A percentile compares a stretch with the other conserved stretches of the same genome.
Conservation (phyloP, 805 yeast genomes). For the Blastobotrys attinorum region DNA sequence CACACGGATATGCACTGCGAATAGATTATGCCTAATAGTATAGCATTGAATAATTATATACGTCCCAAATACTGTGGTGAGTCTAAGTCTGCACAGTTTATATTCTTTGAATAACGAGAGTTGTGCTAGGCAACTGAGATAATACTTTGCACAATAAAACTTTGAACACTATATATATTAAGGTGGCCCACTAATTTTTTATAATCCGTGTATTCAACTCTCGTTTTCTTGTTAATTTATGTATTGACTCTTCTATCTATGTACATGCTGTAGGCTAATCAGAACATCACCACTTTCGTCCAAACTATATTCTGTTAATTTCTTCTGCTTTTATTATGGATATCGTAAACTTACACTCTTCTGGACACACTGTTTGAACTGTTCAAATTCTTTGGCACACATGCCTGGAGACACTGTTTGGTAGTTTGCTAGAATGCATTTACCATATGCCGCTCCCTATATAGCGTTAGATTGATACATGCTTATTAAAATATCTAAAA, state of each 20-base stretch:
- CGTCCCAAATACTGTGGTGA: too few relatives aligned
- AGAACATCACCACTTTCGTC: conserved; percentile 7
- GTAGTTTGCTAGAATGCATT: conserved; percentile 14
- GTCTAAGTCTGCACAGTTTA: neutral
- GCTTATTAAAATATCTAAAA: neutral
- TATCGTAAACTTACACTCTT: conserved; percentile 10
- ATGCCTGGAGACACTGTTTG: conserved; percentile 5
- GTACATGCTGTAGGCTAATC: too few relatives aligned
- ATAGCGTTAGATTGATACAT: neutral
- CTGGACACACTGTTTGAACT: conserved; percentile 13
- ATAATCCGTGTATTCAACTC: too few relatives aligned
- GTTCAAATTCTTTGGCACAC: conserved; percentile 15
- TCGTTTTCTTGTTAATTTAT: neutral
- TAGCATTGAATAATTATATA: too few relatives aligned
- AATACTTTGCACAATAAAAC: too few relatives aligned
- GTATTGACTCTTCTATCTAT: neutral
- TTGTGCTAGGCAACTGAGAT: too few relatives aligned
- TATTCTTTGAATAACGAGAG: neutral
- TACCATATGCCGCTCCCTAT: conserved; percentile 13
- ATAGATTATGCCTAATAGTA: too few relatives aligned
- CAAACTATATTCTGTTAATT: neutral
- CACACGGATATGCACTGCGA: too few relatives aligned
- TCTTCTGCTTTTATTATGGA: neutral
- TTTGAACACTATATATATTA: too few relatives aligned
- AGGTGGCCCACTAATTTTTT: too few relatives aligned